Percentiles rank a stretch among this genome's conserved stretches.
Evolutionary conservation across 2,329 filamentous ascomycete species (phyloP).

Genomic region (Escovopsis sp.): DNA sequence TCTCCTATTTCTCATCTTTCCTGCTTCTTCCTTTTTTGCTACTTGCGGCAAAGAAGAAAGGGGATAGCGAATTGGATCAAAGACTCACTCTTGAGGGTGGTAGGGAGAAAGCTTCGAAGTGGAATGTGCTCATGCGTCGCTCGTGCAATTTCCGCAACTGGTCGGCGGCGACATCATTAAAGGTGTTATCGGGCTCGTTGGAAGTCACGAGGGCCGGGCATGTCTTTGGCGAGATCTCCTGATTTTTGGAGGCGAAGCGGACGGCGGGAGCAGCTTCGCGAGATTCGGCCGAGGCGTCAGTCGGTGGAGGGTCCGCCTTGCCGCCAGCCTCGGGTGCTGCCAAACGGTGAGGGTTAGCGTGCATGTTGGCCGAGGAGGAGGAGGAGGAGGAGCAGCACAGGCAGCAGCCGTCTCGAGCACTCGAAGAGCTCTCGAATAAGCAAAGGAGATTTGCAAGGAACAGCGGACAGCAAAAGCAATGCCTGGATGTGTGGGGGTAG

Average conservation of each 20-base stretch:
- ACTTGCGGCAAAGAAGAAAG: background rate
- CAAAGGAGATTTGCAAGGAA: background rate
- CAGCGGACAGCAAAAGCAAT: background rate
- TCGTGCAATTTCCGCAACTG: slow-evolving; percentile 67
- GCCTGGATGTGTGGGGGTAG: background rate
- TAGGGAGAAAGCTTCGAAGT: slow-evolving; percentile 81
- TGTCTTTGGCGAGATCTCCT: slow-evolving; percentile 41
- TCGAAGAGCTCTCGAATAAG: no score
- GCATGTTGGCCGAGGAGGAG: background rate
- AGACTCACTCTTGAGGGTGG: slow-evolving; percentile 64
- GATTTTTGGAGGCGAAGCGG: slow-evolving; percentile 54
- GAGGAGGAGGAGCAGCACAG: background rate
- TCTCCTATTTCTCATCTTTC: no score
- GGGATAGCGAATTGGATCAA: no score
- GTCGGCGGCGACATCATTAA: slow-evolving; percentile 35
- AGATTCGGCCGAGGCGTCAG: slow-evolving; percentile 5
- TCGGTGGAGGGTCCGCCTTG: slow-evolving; percentile 3
- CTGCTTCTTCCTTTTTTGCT: no score
- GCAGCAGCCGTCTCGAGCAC: no score
- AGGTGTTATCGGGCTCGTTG: slow-evolving; percentile 13
- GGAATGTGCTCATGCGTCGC: slow-evolving; percentile 68
- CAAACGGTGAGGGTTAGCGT: background rate
- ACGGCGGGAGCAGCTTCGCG: slow-evolving; percentile 32
- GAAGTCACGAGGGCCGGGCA: slow-evolving; percentile 25
- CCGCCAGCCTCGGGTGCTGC: background rate